Evolutionary conservation across 2,329 filamentous ascomycete species (phyloP), one percentile per base, ranked within the genome.

Genomic region (Boeremia exigua): DNA sequence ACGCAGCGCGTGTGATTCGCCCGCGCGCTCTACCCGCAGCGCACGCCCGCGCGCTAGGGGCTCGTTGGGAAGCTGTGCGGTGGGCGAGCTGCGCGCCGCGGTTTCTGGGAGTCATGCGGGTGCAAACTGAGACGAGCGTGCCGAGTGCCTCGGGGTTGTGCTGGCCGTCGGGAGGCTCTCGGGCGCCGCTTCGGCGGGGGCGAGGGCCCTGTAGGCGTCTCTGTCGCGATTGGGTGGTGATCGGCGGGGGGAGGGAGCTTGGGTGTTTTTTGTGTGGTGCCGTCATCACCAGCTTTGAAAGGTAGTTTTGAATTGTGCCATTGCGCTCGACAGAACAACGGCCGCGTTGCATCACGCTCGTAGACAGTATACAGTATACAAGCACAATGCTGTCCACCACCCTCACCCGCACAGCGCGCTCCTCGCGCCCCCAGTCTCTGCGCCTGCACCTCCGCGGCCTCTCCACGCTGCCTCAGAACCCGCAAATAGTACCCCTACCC

Each of bases 401-500:
- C 12, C 47, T 68, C 6, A 43, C 59, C 48, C 66, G 61, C 33
- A 65, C 65, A 23, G 51, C 60, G 57, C 63, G 61, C 42, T 58
- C 60, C 37, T 25, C 65, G 28, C 57, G 56, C 1, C 37, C 61
- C 4, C 29, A 48, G 3, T 29, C 29, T 61, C 39, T 56, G n/a
- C 58, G 42, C 52, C 61, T 70, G 6, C 58, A 57, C 17, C 63
- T 72, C 2, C 59, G 72, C 60, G 36, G 44, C 38, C 53, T 69
- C 27, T 72, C 79, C 7, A 81, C 79, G 12, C 64, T 81, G 8
- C 72, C 77, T 54, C 74, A 76, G 50, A 81, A 80, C 60, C 70
- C 74, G 28, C 74, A 80, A 59, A 76, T 78, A 36, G 75, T 76
- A 70, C 34, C 36, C 17, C n/a, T 17, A n/a, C 11, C 11, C 23